Conservation (phyloP, 805 yeast species). For the Candida arabinofermentans region DNA sequence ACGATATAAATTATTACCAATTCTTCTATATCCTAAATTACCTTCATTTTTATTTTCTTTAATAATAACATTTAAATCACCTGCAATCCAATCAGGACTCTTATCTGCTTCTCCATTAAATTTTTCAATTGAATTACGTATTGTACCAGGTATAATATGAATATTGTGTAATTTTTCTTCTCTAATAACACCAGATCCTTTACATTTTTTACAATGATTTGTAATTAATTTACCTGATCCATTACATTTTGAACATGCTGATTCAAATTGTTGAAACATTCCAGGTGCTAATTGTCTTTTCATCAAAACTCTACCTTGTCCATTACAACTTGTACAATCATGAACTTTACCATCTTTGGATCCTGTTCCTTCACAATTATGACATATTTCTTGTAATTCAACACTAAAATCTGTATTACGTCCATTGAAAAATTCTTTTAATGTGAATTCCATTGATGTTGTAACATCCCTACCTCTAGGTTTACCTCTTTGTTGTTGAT, state of each 20-base stretch:
- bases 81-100: slow-evolving; percentile 77
- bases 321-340: slow-evolving; percentile 66
- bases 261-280: slow-evolving; percentile 82
- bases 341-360: slow-evolving; percentile 72
- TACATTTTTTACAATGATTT: slow-evolving; percentile 63
- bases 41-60: slow-evolving; percentile 45
- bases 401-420: slow-evolving; percentile 53
- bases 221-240: slow-evolving; percentile 72
- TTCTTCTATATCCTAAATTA: slow-evolving; percentile 83
- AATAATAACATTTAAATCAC: slow-evolving; percentile 66
- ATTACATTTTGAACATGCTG: slow-evolving; percentile 71
- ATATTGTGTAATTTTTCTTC: slow-evolving; percentile 55
- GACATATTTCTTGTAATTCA: slow-evolving; percentile 71
- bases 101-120: slow-evolving; percentile 79
- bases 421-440: slow-evolving; percentile 74
- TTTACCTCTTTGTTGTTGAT: slow-evolving; percentile 30
- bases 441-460: slow-evolving; percentile 49
- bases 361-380: slow-evolving; percentile 79
- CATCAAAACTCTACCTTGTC: slow-evolving; percentile 64
- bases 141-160: slow-evolving; percentile 66
- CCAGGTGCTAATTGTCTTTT: slow-evolving; percentile 82
- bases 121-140: slow-evolving; percentile 53
- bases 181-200: slow-evolving; percentile 62
- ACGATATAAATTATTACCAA: slow-evolving; percentile 69
- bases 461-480: slow-evolving; percentile 53